Evolutionary conservation across 768 basidiomycete species (phyloP).

Genomic region (Termitomyces sp.): DNA sequence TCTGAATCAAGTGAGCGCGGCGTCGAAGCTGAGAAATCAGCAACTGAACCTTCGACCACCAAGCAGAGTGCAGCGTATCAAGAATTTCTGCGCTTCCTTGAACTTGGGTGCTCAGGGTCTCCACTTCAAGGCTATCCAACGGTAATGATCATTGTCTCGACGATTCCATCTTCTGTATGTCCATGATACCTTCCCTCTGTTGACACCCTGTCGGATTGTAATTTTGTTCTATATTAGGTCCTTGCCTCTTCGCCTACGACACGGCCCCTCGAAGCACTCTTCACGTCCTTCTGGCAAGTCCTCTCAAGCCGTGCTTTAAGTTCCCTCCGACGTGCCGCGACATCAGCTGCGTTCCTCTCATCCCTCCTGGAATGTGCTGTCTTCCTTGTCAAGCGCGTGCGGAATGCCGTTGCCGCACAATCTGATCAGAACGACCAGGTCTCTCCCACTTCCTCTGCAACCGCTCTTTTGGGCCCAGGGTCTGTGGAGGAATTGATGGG

Average conservation of each 20-base stretch:
- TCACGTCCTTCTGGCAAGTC: constrained; percentile 80
- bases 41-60: background rate
- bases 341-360: constrained; percentile 61
- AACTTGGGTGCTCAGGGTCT: constrained; percentile 73
- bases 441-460: constrained; percentile 4
- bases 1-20: constrained; percentile 28
- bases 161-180: constrained; percentile 61
- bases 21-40: constrained; percentile 20
- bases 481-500: constrained; percentile 5
- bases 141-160: constrained; percentile 75
- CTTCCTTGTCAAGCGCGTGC: constrained; percentile 46
- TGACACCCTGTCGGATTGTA: background rate
- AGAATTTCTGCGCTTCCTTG: constrained; percentile 77
- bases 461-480: background rate
- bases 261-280: constrained; percentile 43
- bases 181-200: background rate
- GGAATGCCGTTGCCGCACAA: constrained; percentile 9
- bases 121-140: constrained; percentile 79
- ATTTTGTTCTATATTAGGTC: constrained; percentile 17
- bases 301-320: constrained; percentile 62
- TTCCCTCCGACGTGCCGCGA: constrained; percentile 44
- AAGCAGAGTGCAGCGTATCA: constrained; percentile 44
- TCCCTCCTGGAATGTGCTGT: constrained; percentile 66
- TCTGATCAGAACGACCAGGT: background rate
- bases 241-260: constrained; percentile 19